phyloP scores from a whole-genome alignment of 2,329 filamentous ascomycete species.

The Chaetothyriales sp. region DNA sequence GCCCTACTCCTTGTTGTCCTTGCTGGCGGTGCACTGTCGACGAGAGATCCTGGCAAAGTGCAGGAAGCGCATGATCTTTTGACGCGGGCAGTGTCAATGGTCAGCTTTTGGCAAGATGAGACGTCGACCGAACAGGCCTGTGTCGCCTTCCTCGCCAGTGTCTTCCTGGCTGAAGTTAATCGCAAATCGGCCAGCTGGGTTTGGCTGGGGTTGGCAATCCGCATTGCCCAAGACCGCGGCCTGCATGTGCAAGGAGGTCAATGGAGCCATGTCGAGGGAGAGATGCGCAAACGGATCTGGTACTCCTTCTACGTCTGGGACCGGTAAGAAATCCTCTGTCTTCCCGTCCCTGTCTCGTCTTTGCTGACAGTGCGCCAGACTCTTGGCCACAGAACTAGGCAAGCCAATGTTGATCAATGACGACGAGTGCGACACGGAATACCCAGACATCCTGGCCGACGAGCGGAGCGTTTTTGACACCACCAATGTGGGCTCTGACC shows the following conservation, averaged over 20 bases:
- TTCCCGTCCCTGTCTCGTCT: background rate
- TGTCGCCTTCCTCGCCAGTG: constrained; percentile 54
- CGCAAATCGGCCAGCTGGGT: constrained; percentile 71
- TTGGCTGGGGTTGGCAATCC: constrained; percentile 67
- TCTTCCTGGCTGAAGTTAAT: constrained; percentile 76
- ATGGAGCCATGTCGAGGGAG: constrained; percentile 60
- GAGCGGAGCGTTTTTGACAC: constrained; percentile 33
- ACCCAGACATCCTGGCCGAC: constrained; percentile 70
- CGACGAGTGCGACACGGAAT: constrained; percentile 66
- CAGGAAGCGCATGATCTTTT: constrained; percentile 49
- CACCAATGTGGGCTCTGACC: constrained; percentile 45
- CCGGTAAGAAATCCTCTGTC: constrained; percentile 36
- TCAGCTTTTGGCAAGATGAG: constrained; percentile 71
- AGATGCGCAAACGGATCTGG: constrained; percentile 80
- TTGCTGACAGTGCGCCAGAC: constrained; percentile 31
- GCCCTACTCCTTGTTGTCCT: constrained; percentile 71
- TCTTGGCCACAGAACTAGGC: constrained; percentile 64
- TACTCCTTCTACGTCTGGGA: constrained; percentile 90
- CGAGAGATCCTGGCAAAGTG: constrained; percentile 28
- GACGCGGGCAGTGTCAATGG: constrained; percentile 51
- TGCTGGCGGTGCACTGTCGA: constrained; percentile 67
- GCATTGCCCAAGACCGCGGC: constrained; percentile 69
- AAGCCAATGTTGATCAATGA: constrained; percentile 73
- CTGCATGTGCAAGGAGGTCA: constrained; percentile 60
- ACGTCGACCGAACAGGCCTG: constrained; percentile 62